Conservation (phyloP, 78 protist species). For the Capsaspora owczarzaki region DNA sequence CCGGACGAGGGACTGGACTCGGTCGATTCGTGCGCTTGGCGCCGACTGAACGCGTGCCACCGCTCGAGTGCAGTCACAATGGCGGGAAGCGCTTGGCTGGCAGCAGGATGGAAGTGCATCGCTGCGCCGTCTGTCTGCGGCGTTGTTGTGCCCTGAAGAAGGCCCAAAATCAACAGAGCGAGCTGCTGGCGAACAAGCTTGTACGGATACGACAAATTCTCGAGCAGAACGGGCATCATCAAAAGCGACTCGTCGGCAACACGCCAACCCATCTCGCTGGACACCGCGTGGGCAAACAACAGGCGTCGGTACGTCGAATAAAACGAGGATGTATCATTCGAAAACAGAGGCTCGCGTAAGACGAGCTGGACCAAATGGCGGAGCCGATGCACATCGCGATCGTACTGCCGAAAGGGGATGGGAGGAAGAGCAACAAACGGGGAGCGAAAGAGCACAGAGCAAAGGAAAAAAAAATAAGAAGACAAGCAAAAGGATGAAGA, state of each 20-base stretch:
- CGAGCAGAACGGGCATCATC: neutral
- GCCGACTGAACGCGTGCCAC: no score
- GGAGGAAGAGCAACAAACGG: neutral
- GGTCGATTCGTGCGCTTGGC: no score
- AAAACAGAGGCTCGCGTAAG: neutral
- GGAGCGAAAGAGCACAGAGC: neutral
- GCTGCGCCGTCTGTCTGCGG: no score
- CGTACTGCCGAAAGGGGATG: neutral
- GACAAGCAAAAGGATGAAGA: neutral
- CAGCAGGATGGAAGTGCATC: no score
- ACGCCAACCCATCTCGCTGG: conserved; percentile 16
- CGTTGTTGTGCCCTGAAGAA: no score
- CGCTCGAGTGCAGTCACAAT: no score
- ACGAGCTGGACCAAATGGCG: neutral
- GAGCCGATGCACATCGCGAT: conserved; percentile 18
- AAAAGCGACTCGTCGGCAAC: neutral
- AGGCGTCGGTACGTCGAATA: neutral
- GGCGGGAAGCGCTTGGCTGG: no score
- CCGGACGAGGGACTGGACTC: no score
- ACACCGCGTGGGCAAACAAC: neutral
- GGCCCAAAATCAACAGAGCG: neutral
- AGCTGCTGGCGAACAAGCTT: conserved; percentile 15
- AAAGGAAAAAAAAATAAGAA: neutral
- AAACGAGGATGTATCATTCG: neutral
- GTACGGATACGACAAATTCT: conserved; percentile 10